phyloP scores from a whole-genome alignment of 768 basidiomycete species.

The Lyophyllum shimeji region DNA sequence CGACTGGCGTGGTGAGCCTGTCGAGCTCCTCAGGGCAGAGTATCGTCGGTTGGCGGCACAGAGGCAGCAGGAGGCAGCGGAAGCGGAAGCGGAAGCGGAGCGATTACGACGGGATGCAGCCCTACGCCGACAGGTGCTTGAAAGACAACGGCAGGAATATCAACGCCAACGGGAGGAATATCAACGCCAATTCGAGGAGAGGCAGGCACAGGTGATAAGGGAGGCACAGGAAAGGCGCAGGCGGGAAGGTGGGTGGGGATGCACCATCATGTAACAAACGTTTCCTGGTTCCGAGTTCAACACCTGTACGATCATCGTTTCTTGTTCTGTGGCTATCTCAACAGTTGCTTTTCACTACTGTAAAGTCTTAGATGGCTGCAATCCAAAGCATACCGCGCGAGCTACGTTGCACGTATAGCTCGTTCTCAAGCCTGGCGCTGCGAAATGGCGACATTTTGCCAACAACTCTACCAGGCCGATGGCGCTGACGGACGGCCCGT shows the following conservation, averaged over 20 bases:
- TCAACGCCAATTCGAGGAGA: constrained; percentile 3
- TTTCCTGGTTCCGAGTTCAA: no score
- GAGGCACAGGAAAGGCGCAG: constrained; percentile 4
- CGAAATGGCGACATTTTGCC: no score
- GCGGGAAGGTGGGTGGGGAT: neutral
- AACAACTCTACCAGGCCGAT: no score
- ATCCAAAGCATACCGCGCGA: no score
- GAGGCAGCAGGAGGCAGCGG: neutral
- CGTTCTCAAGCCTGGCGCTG: no score
- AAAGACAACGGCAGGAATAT: neutral
- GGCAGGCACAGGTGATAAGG: neutral
- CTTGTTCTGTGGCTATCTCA: no score
- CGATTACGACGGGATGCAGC: neutral
- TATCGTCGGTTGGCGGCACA: neutral
- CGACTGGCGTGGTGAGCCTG: neutral
- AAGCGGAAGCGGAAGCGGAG: neutral
- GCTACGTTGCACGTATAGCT: no score
- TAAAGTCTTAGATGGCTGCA: no score
- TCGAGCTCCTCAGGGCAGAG: neutral
- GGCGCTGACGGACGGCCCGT: no score
- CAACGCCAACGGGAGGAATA: constrained; percentile 6
- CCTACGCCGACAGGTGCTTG: neutral
- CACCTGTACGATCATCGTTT: neutral
- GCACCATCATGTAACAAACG: constrained; percentile 3
- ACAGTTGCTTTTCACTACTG: no score